Conservation (phyloP, 176 grass and related monocot species). For the Tuctoria greenei region DNA sequence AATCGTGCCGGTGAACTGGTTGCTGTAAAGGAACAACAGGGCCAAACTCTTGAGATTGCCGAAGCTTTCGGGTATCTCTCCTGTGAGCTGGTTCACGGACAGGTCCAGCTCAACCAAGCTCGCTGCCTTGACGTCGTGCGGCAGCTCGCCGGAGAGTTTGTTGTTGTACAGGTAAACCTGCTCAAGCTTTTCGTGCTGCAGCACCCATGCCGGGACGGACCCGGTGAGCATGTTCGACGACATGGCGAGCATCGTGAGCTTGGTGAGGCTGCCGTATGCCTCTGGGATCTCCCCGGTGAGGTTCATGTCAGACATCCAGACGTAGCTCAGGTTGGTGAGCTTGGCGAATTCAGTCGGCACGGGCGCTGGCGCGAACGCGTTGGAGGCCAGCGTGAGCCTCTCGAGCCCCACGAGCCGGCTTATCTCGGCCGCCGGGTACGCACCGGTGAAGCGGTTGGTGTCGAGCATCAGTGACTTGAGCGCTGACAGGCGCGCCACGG, state of each 20-base stretch:
- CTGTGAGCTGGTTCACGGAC: constrained; percentile 53
- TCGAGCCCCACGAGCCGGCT: constrained; percentile 32
- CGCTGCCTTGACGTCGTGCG: background rate
- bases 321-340: constrained; percentile 44
- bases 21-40: constrained; percentile 45
- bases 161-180: constrained; percentile 23
- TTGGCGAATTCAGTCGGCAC: constrained; percentile 40
- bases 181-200: constrained; percentile 41
- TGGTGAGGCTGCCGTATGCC: constrained; percentile 4
- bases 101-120: constrained; percentile 48
- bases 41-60: constrained; percentile 45
- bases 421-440: constrained; percentile 47
- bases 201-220: constrained; percentile 52
- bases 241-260: constrained; percentile 32
- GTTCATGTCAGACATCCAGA: constrained; percentile 34
- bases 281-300: constrained; percentile 61
- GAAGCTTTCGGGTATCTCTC: constrained; percentile 47
- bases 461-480: constrained; percentile 48
- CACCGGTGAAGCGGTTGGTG: constrained; percentile 51
- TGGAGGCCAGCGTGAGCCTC: constrained; percentile 38
- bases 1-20: constrained; percentile 55
- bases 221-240: constrained; percentile 41
- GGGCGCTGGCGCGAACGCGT: constrained; percentile 42
- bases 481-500: constrained; percentile 27
- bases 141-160: constrained; percentile 41